Evolutionary conservation across 192 early-diverging fungal genomes (phyloP), one percentile per base, ranked within the genome.

Genomic region (Linnemannia elongata): DNA sequence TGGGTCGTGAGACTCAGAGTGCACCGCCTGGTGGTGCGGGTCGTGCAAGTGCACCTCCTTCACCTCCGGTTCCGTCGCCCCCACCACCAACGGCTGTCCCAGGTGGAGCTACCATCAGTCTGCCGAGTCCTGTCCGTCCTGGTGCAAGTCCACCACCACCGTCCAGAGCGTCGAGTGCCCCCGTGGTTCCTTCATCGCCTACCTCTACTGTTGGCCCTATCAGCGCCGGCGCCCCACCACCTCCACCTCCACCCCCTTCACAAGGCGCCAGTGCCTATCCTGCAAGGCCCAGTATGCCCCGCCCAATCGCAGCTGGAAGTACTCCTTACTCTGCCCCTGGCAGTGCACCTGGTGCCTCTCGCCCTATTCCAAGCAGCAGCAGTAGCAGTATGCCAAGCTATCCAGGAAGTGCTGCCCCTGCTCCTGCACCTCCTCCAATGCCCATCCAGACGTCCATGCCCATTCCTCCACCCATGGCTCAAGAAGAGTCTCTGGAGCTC

Each of bases 1-100:
- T 63, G 60, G 60, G 60, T 20, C 47, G 17, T 13, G 12, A 63
- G 27, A 27, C 60, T 13, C 27, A 33, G 27, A 63, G 60, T 3
- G 71, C 47, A 44, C 44, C 68, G 30, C 81, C 69, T 13, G 75
- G 81, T 72, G 75, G 75, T 47, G 81, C 57, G 22, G 6, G 18
- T 15, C 44, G 13, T 20, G 13, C 42, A 9, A 70, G 75, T 41
- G 45, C 44, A 15, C 44, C 76, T 4, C 38, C 70, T 30, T 66
- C 60, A 15, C 60, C 60, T 30, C 60, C 60, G 10, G 27, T 66
- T 33, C 60, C 60, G 7, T 66, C 60, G 7, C 60, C 60, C 3
- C 60, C 60, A 15, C 60, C 60, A 3, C 60, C 60, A 66, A 66
- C 60, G 12, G 60, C 60, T 13, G 30, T 66, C 4, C 60, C 60